Base-by-base conservation (phyloP, 345 rosid species). In the Heritiera littoralis region DNA sequence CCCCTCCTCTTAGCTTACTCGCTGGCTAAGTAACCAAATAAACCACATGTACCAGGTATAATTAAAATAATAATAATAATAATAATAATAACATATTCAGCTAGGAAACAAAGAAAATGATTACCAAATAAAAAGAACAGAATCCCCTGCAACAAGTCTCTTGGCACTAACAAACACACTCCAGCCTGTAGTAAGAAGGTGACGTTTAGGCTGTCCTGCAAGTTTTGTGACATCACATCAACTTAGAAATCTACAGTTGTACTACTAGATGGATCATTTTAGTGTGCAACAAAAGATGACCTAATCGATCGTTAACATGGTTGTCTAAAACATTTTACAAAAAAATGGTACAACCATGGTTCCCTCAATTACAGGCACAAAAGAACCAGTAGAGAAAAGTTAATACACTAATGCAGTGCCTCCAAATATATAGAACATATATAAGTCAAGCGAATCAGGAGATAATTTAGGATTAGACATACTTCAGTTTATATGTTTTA, bases 171-270 rank as follows among this genome's bases (percentile, higher is more conserved):
- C 86, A 75, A 86, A 86, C 51, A 86, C 88, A 77, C 88, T 86
- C 88, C 88, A 86, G 8, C 86, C 88, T 51, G 88, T 86, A 65
- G 86, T 86, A 60, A 86, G 81, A 81, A 86, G 86, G 79, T 86
- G 88, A 41, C 88, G 77, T 75, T 86, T 86, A 45, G 88, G 88
- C 85, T 86, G 88, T 73, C 88, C 86, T 86, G 88, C 77, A 81
- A 73, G 77, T 49, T 10, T 64, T 17, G 58, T 12, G 32, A 38
- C 20, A 68, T 15, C n/a, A 67, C 0, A 35, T 46, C 78, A 75
- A 60, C 28, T 17, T 46, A 49, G 28, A 28, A 77, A 77, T 0
- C 10, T 63, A 51, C n/a, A 35, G 18, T 35, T 48, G 3, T 35
- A 48, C 41, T 40, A 40, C 43, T 46, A 30, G 38, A 76, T 63